phyloP scores from a whole-genome alignment of 2,329 filamentous ascomycete genomes.

The Botrytis medusae region DNA sequence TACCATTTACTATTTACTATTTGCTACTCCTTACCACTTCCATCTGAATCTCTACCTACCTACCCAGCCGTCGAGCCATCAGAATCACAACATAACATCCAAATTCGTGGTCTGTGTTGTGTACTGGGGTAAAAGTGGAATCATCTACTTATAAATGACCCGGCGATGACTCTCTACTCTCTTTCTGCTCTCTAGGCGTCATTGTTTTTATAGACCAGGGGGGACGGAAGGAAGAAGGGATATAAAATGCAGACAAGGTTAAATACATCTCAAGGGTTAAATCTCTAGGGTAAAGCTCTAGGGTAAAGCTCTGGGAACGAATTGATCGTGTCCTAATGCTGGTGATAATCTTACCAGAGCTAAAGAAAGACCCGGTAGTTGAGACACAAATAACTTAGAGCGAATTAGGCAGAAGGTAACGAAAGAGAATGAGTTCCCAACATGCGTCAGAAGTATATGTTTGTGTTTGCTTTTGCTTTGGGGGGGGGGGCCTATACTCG shows the following conservation, averaged over 20 bases:
- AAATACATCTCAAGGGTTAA: background rate
- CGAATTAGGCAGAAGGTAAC: conserved; percentile 4
- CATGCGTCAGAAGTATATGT: background rate
- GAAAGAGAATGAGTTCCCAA: background rate
- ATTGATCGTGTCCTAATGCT: background rate
- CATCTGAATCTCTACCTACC: too few species aligned
- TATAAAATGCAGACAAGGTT: background rate
- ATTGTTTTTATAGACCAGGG: background rate
- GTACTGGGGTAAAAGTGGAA: conserved; percentile 16
- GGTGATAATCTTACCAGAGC: conserved; percentile 3
- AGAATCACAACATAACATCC: background rate
- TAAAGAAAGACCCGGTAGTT: background rate
- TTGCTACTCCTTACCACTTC: too few species aligned
- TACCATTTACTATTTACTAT: too few species aligned
- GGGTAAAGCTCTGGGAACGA: background rate
- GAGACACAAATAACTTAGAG: background rate
- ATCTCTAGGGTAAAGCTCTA: background rate
- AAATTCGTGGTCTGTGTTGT: conserved; percentile 14
- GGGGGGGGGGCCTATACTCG: too few species aligned
- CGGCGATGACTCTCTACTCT: background rate
- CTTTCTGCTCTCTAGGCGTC: conserved; percentile 1
- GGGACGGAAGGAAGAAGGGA: too few species aligned
- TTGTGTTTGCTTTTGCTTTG: background rate
- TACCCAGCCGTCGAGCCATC: background rate
- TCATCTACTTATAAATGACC: conserved; percentile 4